A percentile compares a stretch with the other conserved stretches of the same genome.
phyloP scores from a whole-genome alignment of 805 yeast species.

The Starmerella bacillaris region DNA sequence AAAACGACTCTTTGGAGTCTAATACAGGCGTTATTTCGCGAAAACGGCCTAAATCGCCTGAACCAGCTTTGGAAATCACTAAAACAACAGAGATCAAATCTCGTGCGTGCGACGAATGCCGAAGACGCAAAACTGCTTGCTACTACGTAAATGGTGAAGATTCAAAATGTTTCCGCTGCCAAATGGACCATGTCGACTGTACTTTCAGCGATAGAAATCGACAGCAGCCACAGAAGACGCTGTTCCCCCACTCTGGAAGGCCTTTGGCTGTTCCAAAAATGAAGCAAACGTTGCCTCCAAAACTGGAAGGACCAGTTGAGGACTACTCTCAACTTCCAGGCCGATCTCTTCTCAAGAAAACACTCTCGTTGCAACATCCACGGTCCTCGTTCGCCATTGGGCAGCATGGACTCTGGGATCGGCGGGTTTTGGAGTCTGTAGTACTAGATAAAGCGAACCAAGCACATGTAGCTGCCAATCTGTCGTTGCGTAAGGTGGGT shows the following conservation, averaged over 20 bases:
- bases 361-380: slow-evolving; percentile 68
- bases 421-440: slow-evolving; percentile 45
- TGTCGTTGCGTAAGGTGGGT: slow-evolving; percentile 64
- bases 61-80: slow-evolving; percentile 9
- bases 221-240: not conserved
- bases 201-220: slow-evolving; percentile 40
- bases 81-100: slow-evolving; percentile 18
- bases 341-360: slow-evolving; percentile 46
- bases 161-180: slow-evolving; percentile 57
- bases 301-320: slow-evolving; percentile 32
- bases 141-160: slow-evolving; percentile 34
- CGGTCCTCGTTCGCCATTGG: slow-evolving; percentile 80
- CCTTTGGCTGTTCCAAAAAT: not conserved
- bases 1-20: too few species aligned
- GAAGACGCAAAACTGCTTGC: slow-evolving; percentile 65
- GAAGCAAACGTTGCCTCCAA: slow-evolving; percentile 4
- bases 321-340: slow-evolving; percentile 50
- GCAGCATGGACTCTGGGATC: slow-evolving; percentile 70
- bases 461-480: slow-evolving; percentile 47
- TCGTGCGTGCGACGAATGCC: slow-evolving; percentile 69
- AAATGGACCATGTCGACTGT: slow-evolving; percentile 52
- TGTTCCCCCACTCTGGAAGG: too few species aligned
- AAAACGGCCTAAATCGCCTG: not conserved
- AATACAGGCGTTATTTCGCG: too few species aligned
- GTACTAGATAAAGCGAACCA: slow-evolving; percentile 59